phyloP scores from a whole-genome alignment of 352 stramenopile genomes.

The Globisporangium echinulatum region DNA sequence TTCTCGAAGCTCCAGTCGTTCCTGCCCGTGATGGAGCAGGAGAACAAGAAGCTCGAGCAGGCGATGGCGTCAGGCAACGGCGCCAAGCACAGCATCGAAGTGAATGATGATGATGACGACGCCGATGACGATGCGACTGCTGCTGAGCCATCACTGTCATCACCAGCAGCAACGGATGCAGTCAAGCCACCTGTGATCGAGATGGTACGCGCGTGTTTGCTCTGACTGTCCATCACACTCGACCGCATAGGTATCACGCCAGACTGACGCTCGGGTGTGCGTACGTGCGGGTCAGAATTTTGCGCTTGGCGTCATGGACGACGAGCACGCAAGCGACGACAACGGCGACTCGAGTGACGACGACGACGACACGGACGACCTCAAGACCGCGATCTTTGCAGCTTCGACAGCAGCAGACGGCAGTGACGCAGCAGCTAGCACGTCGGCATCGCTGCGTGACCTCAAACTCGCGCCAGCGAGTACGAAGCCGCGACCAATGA shows the following conservation, averaged over 20 bases:
- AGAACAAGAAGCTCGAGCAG: constrained; percentile 72
- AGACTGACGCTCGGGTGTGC: too few species aligned
- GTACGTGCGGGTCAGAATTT: constrained; percentile 43
- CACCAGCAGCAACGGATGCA: not conserved
- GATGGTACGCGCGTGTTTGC: constrained; percentile 42
- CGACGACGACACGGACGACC: constrained; percentile 20
- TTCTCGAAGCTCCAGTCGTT: constrained; percentile 73
- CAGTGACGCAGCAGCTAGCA: constrained; percentile 5
- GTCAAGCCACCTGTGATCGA: constrained; percentile 53
- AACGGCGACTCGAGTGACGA: constrained; percentile 21
- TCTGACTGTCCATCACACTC: not conserved
- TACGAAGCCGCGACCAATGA: constrained; percentile 42
- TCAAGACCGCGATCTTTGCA: constrained; percentile 6
- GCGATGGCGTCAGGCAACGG: constrained; percentile 50
- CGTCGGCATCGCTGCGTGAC: not conserved
- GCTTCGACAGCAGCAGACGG: not conserved
- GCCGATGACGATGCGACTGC: not conserved
- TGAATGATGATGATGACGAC: constrained; percentile 17
- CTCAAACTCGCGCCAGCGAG: constrained; percentile 34
- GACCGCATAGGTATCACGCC: not conserved
- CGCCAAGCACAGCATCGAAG: constrained; percentile 71
- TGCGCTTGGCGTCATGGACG: constrained; percentile 61
- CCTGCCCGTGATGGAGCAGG: constrained; percentile 58
- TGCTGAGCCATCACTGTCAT: constrained; percentile 1
- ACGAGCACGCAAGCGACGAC: constrained; percentile 18